phyloP scores from a whole-genome alignment of 495 filamentous ascomycete genomes.

The Xylaria cubensis region DNA sequence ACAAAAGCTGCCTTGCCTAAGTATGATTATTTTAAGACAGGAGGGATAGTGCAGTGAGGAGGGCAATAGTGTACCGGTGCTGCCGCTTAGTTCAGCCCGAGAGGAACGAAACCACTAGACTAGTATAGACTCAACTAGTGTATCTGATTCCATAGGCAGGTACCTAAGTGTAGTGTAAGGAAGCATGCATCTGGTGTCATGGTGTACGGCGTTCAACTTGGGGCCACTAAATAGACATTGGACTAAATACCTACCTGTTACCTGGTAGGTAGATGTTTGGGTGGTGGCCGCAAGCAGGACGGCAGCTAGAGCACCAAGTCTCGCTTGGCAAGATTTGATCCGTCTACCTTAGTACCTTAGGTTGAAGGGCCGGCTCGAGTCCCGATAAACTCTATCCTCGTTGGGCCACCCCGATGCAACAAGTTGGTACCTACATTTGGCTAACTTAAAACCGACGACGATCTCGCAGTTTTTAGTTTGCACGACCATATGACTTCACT shows the following conservation, averaged over 20 bases:
- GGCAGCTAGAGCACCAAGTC: conserved; percentile 13
- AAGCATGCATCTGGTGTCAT: neutral
- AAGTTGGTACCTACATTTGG: neutral
- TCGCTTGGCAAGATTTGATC: conserved; percentile 11
- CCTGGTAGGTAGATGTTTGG: too few relatives aligned
- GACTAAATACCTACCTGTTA: too few relatives aligned
- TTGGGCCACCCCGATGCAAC: conserved; percentile 2
- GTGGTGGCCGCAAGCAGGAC: neutral
- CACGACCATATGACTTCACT: neutral
- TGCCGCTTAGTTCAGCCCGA: neutral
- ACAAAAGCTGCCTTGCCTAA: neutral
- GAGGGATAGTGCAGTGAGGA: neutral
- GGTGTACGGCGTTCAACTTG: neutral
- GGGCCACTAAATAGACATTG: conserved; percentile 2
- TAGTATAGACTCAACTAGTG: neutral
- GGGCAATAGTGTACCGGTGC: neutral
- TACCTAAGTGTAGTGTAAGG: neutral
- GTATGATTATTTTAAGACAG: neutral
- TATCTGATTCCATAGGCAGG: too few relatives aligned
- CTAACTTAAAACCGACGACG: conserved; percentile 21
- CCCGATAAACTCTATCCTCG: neutral
- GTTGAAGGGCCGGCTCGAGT: neutral
- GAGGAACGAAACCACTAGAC: neutral
- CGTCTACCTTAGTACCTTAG: too few relatives aligned
- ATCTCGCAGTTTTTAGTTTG: neutral